phyloP scores from a whole-genome alignment of 2,329 filamentous ascomycete species.

The Xenoacremonium recifei region DNA sequence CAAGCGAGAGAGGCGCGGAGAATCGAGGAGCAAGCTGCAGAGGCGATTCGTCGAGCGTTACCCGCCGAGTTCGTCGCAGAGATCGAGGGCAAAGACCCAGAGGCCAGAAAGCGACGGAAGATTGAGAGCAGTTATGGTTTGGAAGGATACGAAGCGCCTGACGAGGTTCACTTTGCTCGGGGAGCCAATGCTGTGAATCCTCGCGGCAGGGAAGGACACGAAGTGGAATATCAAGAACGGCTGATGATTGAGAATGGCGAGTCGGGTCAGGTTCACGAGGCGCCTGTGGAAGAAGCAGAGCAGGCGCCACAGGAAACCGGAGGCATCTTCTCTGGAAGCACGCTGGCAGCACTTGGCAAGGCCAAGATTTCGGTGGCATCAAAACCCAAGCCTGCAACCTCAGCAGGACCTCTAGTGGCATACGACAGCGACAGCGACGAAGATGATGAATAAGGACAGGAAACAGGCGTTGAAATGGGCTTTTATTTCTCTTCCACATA shows the following conservation, averaged over 20 bases:
- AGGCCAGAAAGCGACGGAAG: conserved; percentile 83
- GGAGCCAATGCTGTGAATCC: conserved; percentile 68
- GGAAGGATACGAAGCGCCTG: conserved; percentile 88
- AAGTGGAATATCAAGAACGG: conserved; percentile 61
- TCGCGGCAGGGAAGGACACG: conserved; percentile 55
- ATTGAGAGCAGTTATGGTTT: conserved; percentile 87
- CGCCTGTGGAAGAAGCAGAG: conserved; percentile 32
- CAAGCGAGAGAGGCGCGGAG: conserved; percentile 85
- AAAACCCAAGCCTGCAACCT: conserved; percentile 51
- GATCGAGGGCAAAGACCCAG: conserved; percentile 86
- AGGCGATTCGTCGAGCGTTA: conserved; percentile 83
- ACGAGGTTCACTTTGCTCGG: conserved; percentile 88
- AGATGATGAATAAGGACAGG: conserved; percentile 61
- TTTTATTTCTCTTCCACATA: conserved; percentile 20
- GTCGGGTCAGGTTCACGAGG: conserved; percentile 40
- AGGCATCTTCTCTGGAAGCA: conserved; percentile 80
- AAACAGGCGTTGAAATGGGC: conserved; percentile 23
- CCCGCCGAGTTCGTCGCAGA: conserved; percentile 90
- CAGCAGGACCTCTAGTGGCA: conserved; percentile 73
- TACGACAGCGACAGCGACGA: conserved; percentile 92
- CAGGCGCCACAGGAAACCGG: conserved; percentile 38
- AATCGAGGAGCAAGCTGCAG: conserved; percentile 94
- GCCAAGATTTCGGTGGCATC: conserved; percentile 53
- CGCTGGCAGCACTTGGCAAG: conserved; percentile 72
- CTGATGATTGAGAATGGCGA: conserved; percentile 59